Evolutionary conservation across 768 basidiomycete genomes (phyloP), one percentile per base, ranked within the genome.

Genomic region (Suillus clintonianus): DNA sequence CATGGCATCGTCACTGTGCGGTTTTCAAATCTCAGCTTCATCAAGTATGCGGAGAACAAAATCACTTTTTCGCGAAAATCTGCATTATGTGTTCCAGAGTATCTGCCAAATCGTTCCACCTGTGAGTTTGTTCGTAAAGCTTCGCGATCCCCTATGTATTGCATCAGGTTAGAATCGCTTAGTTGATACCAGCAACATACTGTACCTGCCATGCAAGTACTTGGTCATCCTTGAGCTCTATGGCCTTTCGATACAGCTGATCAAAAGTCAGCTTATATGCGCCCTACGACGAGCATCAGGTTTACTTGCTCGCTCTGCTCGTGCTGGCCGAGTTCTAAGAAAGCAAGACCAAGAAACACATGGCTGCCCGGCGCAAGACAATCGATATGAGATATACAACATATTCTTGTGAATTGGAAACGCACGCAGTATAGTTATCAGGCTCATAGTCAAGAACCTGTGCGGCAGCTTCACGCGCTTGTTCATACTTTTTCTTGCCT

Each of bases 381-480:
- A 48, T 36, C 34, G 57, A 32, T 50, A 39, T 58, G 24, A 65
- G 27, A 39, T 30, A 32, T 11, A 36, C 53, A 34, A 50, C 39
- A 63, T 41, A 39, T 24, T 4, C 7, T 53, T 48, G n/a, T 48
- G 34, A 53, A 50, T 36, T 42, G 34, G 42, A 37, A 24, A 83
- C 90, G 70, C 73, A 96, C 94, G 92, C 95, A 70, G 91, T 88
- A 72, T 97, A 97, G 70, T 94, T 95, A 48, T 86, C 84, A 1
- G 89, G 83, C 62, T 97, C 95, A 66, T 86, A 88, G 42, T 89
- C 87, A 19, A 94, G 77, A 10, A 89, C 87, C 65, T 87, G 83
- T 48, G 79, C 73, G 9, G 89, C 86, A n/a, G 87, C 84, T 66
- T 89, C 84, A 64, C 83, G 86, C 13, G 93, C 95, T 22, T 76